Evolutionary conservation across 176 grass and related monocot genomes (phyloP).

Genomic region (Dactylis glomerata): DNA sequence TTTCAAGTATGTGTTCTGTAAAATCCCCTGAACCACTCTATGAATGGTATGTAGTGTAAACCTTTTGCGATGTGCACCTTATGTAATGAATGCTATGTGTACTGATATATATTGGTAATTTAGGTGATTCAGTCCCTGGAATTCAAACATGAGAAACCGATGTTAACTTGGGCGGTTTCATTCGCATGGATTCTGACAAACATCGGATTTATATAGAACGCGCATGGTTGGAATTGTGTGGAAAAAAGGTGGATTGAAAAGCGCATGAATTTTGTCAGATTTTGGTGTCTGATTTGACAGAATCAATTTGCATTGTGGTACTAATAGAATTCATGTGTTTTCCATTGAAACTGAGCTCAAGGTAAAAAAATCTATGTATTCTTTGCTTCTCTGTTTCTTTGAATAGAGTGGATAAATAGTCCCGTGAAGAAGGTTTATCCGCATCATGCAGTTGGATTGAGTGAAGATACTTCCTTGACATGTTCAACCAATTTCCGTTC

Average conservation of each 20-base stretch:
- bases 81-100: neutral
- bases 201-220: neutral
- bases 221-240: neutral
- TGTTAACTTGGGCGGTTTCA: neutral
- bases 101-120: neutral
- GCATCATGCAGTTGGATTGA: too few relatives aligned
- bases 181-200: neutral
- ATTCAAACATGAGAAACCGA: neutral
- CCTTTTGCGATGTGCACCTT: neutral
- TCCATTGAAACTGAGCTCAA: too few relatives aligned
- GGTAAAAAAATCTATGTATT: too few relatives aligned
- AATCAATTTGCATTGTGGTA: too few relatives aligned
- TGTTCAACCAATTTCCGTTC: too few relatives aligned
- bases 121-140: neutral
- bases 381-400: too few relatives aligned
- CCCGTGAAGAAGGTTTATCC: too few relatives aligned
- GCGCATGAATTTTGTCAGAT: neutral
- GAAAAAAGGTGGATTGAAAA: neutral
- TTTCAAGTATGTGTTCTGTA: constrained; percentile 11
- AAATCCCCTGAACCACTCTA: constrained; percentile 7
- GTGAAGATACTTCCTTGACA: too few relatives aligned
- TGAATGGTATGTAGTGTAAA: neutral
- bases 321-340: too few relatives aligned
- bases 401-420: too few relatives aligned
- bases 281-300: neutral